Base-by-base conservation (phyloP, 2,329 filamentous ascomycete species). In the Sordariomycetes sp. region DNA sequence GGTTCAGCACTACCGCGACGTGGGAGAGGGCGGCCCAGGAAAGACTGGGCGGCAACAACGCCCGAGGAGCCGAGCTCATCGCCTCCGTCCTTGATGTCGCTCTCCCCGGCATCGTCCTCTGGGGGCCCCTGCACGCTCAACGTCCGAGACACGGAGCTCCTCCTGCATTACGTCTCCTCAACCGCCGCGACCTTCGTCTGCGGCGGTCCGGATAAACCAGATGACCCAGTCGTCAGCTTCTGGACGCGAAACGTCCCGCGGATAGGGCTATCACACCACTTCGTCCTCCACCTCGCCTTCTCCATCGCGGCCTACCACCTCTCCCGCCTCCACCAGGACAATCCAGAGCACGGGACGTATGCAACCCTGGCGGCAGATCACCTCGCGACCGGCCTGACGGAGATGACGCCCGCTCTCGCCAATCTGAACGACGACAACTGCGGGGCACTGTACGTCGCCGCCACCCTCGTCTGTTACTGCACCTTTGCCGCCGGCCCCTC, bases 401-500 rank as follows among this genome's bases (percentile, higher is more conserved):
- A 66, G 55, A 58, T 68, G 52, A 64, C 62, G 34, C 62, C 61
- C 28, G 61, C 60, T 2, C 55, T 68, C 17, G 50, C 63, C 10
- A 60, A 54, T n/a, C 53, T 67, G 2, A 62, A 65, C 53, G 60
- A 63, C 24, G 58, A 59, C 51, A 67, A 66, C 53, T 68, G 66
- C 45, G 65, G 65, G n/a, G 62, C 66, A 8, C 57, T 67, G 15
- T 68, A 68, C 53, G 59, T 67, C 8, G 62, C 65, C 2, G 62
- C 65, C 8, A 56, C 64, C 22, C 61, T 68, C 5, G 61, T 67
- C 7, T 67, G 66, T 53, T 66, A 66, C 50, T 66, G 64, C 50
- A 63, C 63, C 8, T 66, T 68, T 58, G 66, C 66, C 32, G 65
- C 65, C 7, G 66, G 66, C 2, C 66, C 66, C 2, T 62, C 60